phyloP scores from a whole-genome alignment of 352 stramenopile genomes.

The Pythium phragmitis region DNA sequence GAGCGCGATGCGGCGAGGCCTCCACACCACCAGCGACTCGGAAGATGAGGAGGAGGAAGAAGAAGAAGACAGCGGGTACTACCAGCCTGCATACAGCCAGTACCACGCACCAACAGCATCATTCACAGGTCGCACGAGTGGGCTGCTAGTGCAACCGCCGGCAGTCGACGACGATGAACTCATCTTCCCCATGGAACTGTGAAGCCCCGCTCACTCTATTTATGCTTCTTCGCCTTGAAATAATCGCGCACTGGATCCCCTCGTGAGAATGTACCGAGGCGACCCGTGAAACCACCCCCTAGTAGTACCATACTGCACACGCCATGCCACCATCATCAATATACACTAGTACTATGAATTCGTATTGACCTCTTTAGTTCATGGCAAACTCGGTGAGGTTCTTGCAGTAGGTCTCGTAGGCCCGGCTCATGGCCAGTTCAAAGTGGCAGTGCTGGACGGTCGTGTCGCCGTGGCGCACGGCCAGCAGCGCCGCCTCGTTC shows the following conservation, averaged over 20 bases:
- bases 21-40: constrained; percentile 12
- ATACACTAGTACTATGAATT: neutral
- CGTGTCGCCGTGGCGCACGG: constrained; percentile 64
- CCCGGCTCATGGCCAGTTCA: constrained; percentile 69
- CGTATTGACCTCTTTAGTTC: constrained; percentile 26
- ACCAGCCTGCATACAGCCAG: constrained; percentile 26
- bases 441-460: constrained; percentile 69
- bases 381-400: constrained; percentile 57
- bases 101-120: constrained; percentile 23
- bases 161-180: constrained; percentile 19
- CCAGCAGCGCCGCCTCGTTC: constrained; percentile 80
- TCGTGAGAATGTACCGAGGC: no score
- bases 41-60: constrained; percentile 22
- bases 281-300: neutral
- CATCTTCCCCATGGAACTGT: constrained; percentile 29
- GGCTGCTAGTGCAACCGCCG: neutral
- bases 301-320: neutral
- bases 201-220: constrained; percentile 5
- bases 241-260: no score
- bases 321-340: constrained; percentile 1
- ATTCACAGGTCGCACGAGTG: constrained; percentile 19
- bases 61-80: constrained; percentile 21
- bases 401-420: constrained; percentile 58
- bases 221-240: neutral
- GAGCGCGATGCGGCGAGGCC: constrained; percentile 25